phyloP scores from a whole-genome alignment of 75 land plant species.

The Ceratopteris richardii region DNA sequence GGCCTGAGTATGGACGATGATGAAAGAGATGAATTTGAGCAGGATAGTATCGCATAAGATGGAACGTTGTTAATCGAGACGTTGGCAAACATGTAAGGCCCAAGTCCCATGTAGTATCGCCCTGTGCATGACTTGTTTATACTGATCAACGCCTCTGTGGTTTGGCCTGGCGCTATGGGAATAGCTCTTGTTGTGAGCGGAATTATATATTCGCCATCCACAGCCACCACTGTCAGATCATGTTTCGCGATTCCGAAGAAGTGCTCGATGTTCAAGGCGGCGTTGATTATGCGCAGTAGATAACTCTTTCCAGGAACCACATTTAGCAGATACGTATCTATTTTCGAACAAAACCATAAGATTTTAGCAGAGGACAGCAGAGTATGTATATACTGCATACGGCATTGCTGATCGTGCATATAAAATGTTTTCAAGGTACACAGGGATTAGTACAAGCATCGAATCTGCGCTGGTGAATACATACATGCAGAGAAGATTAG shows the following conservation, averaged over 20 bases:
- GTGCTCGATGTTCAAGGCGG: conserved; percentile 18
- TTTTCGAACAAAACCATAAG: no score
- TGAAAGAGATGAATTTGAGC: conserved; percentile 9
- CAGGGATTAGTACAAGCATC: no score
- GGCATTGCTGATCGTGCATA: no score
- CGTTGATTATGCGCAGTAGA: conserved; percentile 20
- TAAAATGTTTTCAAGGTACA: no score
- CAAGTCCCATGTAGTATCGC: conserved; percentile 46
- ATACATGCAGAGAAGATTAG: no score
- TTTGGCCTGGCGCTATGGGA: conserved; percentile 21
- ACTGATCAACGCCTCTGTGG: conserved; percentile 17
- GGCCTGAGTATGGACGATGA: conserved; percentile 7
- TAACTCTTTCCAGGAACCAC: conserved; percentile 19
- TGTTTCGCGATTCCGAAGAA: conserved; percentile 22
- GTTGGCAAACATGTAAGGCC: conserved; percentile 14
- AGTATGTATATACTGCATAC: no score
- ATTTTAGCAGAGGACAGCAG: no score
- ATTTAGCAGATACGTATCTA: conserved; percentile 8
- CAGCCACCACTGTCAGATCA: conserved; percentile 18
- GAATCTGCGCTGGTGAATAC: no score
- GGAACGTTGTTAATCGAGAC: conserved; percentile 19
- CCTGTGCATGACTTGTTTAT: conserved; percentile 4
- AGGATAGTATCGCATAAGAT: conserved; percentile 22
- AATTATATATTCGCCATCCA: conserved; percentile 17
- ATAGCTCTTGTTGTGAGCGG: conserved; percentile 8